Conservation (phyloP, 257 asterid genomes). For the Echites panduratus region DNA sequence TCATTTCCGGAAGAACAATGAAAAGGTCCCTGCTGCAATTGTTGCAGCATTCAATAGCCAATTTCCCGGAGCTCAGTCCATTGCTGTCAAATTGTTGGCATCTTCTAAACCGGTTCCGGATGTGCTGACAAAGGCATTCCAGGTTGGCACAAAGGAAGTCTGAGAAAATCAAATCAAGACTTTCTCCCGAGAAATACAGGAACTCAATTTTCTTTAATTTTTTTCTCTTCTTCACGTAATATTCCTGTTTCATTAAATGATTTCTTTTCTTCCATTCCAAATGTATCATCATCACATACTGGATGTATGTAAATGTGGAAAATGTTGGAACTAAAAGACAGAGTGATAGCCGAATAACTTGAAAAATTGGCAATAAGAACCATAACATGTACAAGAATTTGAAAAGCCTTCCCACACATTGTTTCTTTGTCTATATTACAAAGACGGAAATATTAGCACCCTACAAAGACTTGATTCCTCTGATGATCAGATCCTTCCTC, state of each 20-base stretch:
- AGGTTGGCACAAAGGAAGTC: conserved; percentile 47
- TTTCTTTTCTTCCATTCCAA: too few relatives aligned
- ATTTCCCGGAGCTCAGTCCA: conserved; percentile 66
- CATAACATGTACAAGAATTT: too few relatives aligned
- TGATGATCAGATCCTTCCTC: not conserved
- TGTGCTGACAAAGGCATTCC: conserved; percentile 61
- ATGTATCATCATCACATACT: too few relatives aligned
- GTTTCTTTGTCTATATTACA: not conserved
- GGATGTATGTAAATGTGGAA: not conserved
- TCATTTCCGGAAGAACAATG: conserved; percentile 80
- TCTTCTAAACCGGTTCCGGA: conserved; percentile 64
- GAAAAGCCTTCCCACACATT: too few relatives aligned
- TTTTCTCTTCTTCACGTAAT: not conserved
- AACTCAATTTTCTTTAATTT: not conserved
- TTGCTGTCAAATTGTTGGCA: conserved; percentile 59
- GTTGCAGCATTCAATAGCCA: conserved; percentile 71
- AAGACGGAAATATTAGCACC: not conserved
- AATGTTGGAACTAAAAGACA: not conserved
- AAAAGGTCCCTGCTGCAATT: conserved; percentile 48
- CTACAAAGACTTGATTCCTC: not conserved
- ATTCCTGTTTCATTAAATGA: too few relatives aligned
- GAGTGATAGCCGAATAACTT: not conserved
- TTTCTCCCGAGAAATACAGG: conserved; percentile 50
- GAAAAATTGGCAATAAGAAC: too few relatives aligned
- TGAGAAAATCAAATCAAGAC: conserved; percentile 58